These are phyloP conservation scores for Aspergillus oerlinghausenensis DNA, from an alignment of 2,329 filamentous ascomycete species.

Conservation along the genomic window DNA sequence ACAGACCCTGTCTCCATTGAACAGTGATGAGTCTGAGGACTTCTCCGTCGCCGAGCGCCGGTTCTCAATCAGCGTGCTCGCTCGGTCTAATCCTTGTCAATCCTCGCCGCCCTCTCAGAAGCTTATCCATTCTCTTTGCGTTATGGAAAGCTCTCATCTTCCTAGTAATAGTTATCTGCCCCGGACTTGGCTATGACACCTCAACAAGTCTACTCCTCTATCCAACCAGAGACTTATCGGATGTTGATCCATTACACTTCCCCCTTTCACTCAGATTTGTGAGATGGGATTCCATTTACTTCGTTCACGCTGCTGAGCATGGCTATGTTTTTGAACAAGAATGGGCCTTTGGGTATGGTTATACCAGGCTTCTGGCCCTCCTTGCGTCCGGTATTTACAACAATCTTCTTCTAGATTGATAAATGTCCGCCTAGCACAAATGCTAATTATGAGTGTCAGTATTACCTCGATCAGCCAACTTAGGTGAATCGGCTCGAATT, in stretches of 20 bases:
- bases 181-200: slow-evolving; percentile 60
- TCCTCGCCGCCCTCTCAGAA: slow-evolving; percentile 27
- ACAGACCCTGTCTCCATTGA: not conserved
- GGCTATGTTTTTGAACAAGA: slow-evolving; percentile 60
- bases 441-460: slow-evolving; percentile 17
- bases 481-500: slow-evolving; percentile 18
- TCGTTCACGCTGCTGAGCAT: slow-evolving; percentile 48
- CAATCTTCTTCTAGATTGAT: not conserved
- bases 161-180: slow-evolving; percentile 45
- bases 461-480: slow-evolving; percentile 17
- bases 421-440: not conserved
- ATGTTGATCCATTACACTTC: slow-evolving; percentile 4
- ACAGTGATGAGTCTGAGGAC: not conserved
- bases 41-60: not conserved
- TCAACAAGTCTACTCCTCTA: slow-evolving; percentile 50
- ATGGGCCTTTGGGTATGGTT: slow-evolving; percentile 61
- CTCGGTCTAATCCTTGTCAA: slow-evolving; percentile 18
- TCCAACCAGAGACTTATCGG: slow-evolving; percentile 5
- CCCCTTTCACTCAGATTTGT: slow-evolving; percentile 44
- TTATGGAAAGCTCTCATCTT: slow-evolving; percentile 56
- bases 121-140: slow-evolving; percentile 41
- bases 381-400: slow-evolving; percentile 30
- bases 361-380: slow-evolving; percentile 42
- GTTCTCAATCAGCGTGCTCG: slow-evolving; percentile 8
- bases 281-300: slow-evolving; percentile 62